Evolutionary conservation across 495 filamentous ascomycete genomes (phyloP).

Genomic region (Xylaria curta): DNA sequence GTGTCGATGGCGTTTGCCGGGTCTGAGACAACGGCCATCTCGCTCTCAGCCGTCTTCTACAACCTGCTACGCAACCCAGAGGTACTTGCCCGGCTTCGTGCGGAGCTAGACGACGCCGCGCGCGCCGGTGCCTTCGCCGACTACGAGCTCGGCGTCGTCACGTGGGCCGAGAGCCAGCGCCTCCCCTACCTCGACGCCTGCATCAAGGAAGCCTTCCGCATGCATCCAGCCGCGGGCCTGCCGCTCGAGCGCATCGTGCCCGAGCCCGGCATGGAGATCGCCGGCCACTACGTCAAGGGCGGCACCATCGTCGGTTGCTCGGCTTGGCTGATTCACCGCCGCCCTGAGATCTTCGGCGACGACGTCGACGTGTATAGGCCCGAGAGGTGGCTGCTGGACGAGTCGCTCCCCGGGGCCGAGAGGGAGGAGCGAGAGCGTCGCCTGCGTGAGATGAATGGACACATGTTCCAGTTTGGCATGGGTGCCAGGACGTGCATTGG

Average conservation of each 20-base stretch:
- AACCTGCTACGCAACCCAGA: constrained; percentile 62
- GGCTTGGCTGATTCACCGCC: constrained; percentile 68
- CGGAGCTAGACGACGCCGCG: constrained; percentile 62
- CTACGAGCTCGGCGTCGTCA: constrained; percentile 60
- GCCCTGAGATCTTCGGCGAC: constrained; percentile 63
- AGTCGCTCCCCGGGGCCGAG: constrained; percentile 33
- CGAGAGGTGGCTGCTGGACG: constrained; percentile 62
- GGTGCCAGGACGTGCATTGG: constrained; percentile 69
- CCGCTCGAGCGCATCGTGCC: constrained; percentile 71
- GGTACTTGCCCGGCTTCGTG: constrained; percentile 50
- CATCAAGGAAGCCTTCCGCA: constrained; percentile 71
- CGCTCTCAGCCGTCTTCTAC: constrained; percentile 68
- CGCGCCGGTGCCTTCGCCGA: constrained; percentile 55
- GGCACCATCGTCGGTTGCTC: constrained; percentile 69
- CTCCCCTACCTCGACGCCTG: constrained; percentile 69
- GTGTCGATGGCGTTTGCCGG: constrained; percentile 70
- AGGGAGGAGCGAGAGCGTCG: constrained; percentile 49
- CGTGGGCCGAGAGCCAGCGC: constrained; percentile 64
- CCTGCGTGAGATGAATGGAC: constrained; percentile 63
- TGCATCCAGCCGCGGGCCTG: constrained; percentile 68
- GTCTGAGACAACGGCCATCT: constrained; percentile 69
- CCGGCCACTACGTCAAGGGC: constrained; percentile 61
- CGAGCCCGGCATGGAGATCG: constrained; percentile 58
- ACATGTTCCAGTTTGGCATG: constrained; percentile 68
- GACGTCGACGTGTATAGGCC: constrained; percentile 64